Percentiles rank a stretch among this genome's conserved stretches.
phyloP scores from a whole-genome alignment of 164 flowering plant genomes.

The Nymphaea colorata region DNA sequence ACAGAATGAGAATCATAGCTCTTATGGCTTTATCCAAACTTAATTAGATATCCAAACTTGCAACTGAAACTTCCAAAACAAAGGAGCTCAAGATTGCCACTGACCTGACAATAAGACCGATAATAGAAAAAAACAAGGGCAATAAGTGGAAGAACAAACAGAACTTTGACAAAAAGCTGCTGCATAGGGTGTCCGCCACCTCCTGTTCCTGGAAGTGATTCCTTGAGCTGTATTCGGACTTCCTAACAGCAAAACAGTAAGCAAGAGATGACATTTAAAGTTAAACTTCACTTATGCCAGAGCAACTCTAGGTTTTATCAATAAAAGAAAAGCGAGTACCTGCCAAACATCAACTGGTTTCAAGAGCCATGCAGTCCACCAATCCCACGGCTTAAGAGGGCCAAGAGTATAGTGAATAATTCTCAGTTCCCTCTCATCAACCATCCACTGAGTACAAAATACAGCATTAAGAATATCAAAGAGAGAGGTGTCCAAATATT shows the following conservation, averaged over 20 bases:
- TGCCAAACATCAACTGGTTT: slow-evolving; percentile 99
- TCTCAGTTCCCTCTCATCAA: slow-evolving; percentile 77
- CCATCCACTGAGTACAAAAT: slow-evolving; percentile 84
- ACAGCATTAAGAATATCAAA: neutral
- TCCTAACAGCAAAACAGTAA: slow-evolving; percentile 37
- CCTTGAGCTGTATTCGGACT: slow-evolving; percentile 64
- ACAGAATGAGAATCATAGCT: neutral
- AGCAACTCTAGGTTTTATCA: neutral
- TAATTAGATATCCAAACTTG: neutral
- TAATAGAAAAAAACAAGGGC: slow-evolving; percentile 38
- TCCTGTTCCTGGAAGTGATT: slow-evolving; percentile 87
- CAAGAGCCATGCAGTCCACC: slow-evolving; percentile 99
- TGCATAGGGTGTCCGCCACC: slow-evolving; percentile 81
- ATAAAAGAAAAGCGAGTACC: slow-evolving; percentile 23
- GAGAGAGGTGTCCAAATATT: too few relatives aligned
- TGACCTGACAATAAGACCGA: slow-evolving; percentile 58
- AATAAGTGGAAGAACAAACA: slow-evolving; percentile 60
- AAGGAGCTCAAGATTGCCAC: slow-evolving; percentile 1
- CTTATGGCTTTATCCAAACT: neutral
- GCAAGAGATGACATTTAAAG: neutral
- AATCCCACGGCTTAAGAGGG: slow-evolving; percentile 98
- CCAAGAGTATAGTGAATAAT: slow-evolving; percentile 99
- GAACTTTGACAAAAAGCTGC: slow-evolving; percentile 41
- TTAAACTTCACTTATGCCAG: neutral
- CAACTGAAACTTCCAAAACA: neutral